Base-by-base conservation (phyloP, 805 yeast species). In the Kregervanrija fluxuum region DNA sequence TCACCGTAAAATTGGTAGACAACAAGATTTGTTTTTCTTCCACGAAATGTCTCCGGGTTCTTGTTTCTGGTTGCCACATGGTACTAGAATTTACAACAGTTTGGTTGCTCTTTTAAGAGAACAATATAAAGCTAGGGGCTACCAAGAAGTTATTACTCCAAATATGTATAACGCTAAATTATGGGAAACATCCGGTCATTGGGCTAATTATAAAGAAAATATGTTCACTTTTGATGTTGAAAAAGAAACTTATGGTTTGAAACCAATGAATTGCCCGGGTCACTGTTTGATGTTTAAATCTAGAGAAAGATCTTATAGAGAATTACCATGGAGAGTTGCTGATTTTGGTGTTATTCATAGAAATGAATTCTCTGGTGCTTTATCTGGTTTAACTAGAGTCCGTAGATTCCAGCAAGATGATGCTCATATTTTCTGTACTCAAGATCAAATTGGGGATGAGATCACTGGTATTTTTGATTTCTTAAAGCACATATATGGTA, bases 321-420 rank as follows among this genome's bases (percentile, higher is more conserved):
- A 93, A 68, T 74, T 91, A 66, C 99, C 99, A 60, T 85, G 95
- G 95, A 85, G 99, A 75, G 95, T 88, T 69, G 96, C 98, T 48
- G 99, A 91, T 67, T 90, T 90, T 54, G 96, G 97, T 68, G 97
- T 91, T 44, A 76, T 91, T 55, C 99, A 91, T 73, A 82, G 99
- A 75, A 91, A 91, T 66, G 99, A 91, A 69, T 86, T 84, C 57
- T 81, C 93, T 36, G 98, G 98, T 68, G 97, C 98, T 11, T 74
- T 91, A 54, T 80, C 96, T 36, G 93, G 93, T 41, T 80, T 91
- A 66, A 93, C 99, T 45, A 85, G 99, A 71, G 98, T 93, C 39
- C 85, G 99, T 72, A 82, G 98, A 69, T 91, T 91, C 85, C 99
- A 91, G 69, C 99, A 91, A 73, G 99, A 91, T 68, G 99, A 91